Conservation (phyloP, 345 rosid genomes). For the Balakata baccata region DNA sequence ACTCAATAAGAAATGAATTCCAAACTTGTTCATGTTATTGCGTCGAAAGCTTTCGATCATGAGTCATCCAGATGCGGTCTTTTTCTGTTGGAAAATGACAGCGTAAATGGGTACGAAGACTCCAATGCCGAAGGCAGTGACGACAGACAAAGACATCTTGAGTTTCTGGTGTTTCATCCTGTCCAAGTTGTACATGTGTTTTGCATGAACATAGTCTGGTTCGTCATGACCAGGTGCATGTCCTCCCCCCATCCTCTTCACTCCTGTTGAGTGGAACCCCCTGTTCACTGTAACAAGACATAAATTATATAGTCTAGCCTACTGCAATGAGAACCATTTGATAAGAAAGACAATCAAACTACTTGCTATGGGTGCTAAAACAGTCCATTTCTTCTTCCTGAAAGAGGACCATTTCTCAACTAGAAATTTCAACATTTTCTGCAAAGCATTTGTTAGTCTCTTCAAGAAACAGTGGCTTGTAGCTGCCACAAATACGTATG, state of each 20-base stretch:
- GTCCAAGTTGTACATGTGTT: slow-evolving; percentile 99
- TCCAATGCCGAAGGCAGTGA: slow-evolving; percentile 88
- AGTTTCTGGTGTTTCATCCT: slow-evolving; percentile 75
- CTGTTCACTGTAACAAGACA: slow-evolving; percentile 22
- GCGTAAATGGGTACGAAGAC: slow-evolving; percentile 81
- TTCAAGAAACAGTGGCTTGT: neutral
- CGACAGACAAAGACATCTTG: slow-evolving; percentile 79
- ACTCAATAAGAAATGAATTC: slow-evolving; percentile 4
- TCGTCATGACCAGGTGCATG: slow-evolving; percentile 63
- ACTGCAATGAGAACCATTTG: neutral
- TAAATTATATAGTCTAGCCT: neutral
- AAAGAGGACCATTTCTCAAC: neutral
- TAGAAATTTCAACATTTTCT: neutral
- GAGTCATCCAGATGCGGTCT: slow-evolving; percentile 64
- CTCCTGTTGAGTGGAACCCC: slow-evolving; percentile 57
- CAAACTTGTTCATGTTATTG: slow-evolving; percentile 27
- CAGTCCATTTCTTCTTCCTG: neutral
- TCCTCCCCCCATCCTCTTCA: slow-evolving; percentile 79
- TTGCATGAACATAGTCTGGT: slow-evolving; percentile 75
- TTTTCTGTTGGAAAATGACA: slow-evolving; percentile 91
- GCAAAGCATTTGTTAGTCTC: neutral
- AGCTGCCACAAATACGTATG: neutral
- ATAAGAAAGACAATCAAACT: neutral
- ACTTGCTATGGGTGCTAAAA: neutral
- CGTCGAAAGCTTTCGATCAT: neutral